Evolutionary conservation across 1,284 basidiomycete genomes (phyloP).

Genomic region (Melampsora americana): DNA sequence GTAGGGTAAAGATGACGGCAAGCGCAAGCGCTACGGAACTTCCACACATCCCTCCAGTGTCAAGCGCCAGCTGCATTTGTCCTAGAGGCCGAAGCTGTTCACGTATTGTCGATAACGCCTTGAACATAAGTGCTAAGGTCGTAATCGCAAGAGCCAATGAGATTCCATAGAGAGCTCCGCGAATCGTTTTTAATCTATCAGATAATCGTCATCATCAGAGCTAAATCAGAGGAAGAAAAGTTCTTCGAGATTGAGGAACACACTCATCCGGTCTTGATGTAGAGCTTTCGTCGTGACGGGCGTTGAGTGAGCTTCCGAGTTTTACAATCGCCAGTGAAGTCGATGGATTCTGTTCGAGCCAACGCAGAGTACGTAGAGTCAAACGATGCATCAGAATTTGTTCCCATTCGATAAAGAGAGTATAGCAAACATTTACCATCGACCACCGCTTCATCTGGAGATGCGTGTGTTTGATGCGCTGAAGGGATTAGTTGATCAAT

Average conservation of each 20-base stretch:
- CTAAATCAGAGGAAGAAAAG: neutral
- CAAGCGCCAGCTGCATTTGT: neutral
- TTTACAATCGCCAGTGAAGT: neutral
- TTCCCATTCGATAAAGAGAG: too few relatives aligned
- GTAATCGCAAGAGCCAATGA: neutral
- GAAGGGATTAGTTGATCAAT: too few relatives aligned
- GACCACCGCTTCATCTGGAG: too few relatives aligned
- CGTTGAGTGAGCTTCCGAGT: neutral
- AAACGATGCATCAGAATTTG: too few relatives aligned
- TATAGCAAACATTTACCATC: too few relatives aligned
- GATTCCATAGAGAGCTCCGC: neutral
- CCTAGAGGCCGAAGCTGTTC: neutral
- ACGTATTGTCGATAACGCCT: neutral
- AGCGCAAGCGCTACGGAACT: constrained; percentile 1
- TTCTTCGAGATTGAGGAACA: neutral
- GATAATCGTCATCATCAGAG: neutral
- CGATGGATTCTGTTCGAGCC: neutral
- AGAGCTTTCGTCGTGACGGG: neutral
- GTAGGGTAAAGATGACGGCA: neutral
- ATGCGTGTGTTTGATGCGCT: too few relatives aligned
- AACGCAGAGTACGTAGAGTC: too few relatives aligned
- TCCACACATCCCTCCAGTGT: constrained; percentile 3
- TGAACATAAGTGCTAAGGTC: neutral
- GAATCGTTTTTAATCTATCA: neutral
- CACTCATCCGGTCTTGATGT: neutral